Conservation (phyloP, 805 yeast species). For the Millerozyma miso region DNA sequence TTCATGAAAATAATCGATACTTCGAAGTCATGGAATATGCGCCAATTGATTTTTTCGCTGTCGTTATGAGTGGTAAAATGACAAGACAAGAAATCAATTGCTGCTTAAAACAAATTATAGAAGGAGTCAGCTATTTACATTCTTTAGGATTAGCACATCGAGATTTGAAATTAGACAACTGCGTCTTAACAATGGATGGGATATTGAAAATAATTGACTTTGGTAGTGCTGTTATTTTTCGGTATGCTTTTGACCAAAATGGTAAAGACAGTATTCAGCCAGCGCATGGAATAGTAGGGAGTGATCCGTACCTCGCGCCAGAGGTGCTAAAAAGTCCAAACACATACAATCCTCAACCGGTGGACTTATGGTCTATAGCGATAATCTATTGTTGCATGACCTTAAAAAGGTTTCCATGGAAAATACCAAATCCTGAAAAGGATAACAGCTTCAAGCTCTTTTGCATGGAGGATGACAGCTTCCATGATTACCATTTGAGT, state of each 20-base stretch:
- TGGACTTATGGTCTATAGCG: constrained; percentile 91
- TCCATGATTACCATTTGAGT: constrained; percentile 70
- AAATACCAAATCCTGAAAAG: constrained; percentile 69
- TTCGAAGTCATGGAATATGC: constrained; percentile 94
- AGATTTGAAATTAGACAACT: constrained; percentile 87
- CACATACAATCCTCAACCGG: constrained; percentile 83
- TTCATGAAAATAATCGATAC: constrained; percentile 81
- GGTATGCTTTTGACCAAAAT: constrained; percentile 67
- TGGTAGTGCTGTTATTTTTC: constrained; percentile 89
- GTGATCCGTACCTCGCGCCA: constrained; percentile 88
- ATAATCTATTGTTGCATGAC: constrained; percentile 91
- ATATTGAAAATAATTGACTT: constrained; percentile 88
- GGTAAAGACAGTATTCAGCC: constrained; percentile 60
- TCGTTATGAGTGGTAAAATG: constrained; percentile 93
- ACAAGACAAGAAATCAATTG: constrained; percentile 72
- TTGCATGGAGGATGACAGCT: constrained; percentile 73
- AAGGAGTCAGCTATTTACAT: constrained; percentile 79
- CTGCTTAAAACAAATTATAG: constrained; percentile 81
- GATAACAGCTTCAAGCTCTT: constrained; percentile 83
- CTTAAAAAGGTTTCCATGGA: constrained; percentile 91
- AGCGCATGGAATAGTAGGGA: constrained; percentile 77
- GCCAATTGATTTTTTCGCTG: constrained; percentile 88
- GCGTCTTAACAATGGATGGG: constrained; percentile 80
- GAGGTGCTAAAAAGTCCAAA: constrained; percentile 68
- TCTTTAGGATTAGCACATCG: constrained; percentile 85